Conservation (phyloP, 192 early-diverging fungal species). For the Rhizophagus prolifer region DNA sequence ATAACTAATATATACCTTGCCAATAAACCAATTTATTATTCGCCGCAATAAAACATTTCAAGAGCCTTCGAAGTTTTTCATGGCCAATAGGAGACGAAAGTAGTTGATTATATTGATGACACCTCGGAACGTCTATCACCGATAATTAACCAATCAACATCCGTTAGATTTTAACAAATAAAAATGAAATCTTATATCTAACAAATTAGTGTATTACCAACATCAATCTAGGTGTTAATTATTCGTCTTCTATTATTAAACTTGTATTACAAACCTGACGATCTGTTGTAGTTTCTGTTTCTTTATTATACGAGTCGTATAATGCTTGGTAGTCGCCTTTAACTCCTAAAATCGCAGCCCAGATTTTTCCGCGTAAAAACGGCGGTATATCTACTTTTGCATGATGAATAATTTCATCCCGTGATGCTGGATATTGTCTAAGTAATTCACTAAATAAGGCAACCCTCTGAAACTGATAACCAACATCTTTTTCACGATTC, state of each 20-base stretch:
- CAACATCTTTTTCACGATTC: slow-evolving; percentile 55
- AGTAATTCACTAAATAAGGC: slow-evolving; percentile 55
- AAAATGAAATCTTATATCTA: background rate
- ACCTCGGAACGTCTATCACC: slow-evolving; percentile 59
- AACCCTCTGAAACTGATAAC: slow-evolving; percentile 61
- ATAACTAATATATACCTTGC: slow-evolving; percentile 57
- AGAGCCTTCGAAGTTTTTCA: slow-evolving; percentile 56
- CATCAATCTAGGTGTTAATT: slow-evolving; percentile 32
- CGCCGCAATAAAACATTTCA: slow-evolving; percentile 62
- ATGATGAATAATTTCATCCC: slow-evolving; percentile 56
- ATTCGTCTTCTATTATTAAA: background rate
- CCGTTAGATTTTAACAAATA: background rate
- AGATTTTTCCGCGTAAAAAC: slow-evolving; percentile 60
- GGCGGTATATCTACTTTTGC: slow-evolving; percentile 63
- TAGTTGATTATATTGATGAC: slow-evolving; percentile 67
- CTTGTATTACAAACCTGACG: slow-evolving; percentile 47
- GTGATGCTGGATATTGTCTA: slow-evolving; percentile 56
- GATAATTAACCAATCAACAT: background rate
- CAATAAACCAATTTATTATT: slow-evolving; percentile 70
- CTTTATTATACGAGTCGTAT: slow-evolving; percentile 57
- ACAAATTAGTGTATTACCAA: slow-evolving; percentile 24
- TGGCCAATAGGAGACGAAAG: slow-evolving; percentile 63
- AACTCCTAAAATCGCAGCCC: slow-evolving; percentile 65
- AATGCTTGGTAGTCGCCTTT: slow-evolving; percentile 51
- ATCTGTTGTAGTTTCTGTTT: slow-evolving; percentile 46